A percentile compares a stretch with the other conserved stretches of the same genome.
Conservation (phyloP, 495 filamentous ascomycete genomes). For the Tuber microsphaerosporum region DNA sequence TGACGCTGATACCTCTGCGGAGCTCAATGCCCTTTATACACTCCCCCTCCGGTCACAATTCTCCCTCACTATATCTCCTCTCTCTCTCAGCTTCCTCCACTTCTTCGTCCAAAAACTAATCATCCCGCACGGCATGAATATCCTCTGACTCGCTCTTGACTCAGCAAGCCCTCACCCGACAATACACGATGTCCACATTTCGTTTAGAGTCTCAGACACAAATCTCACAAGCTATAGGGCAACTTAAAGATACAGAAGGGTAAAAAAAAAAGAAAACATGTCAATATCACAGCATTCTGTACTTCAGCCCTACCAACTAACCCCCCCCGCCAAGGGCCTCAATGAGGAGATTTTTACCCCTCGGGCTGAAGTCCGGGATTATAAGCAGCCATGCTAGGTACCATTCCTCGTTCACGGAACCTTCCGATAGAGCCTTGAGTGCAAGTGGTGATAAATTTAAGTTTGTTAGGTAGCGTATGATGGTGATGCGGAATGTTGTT, state of each 20-base stretch:
- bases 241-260: neutral
- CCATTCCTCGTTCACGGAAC: neutral
- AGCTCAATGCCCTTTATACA: neutral
- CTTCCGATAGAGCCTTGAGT: neutral
- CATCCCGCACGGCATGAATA: neutral
- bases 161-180: neutral
- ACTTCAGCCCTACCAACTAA: neutral
- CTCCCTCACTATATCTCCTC: neutral
- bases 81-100: neutral
- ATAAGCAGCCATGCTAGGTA: neutral
- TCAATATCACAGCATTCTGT: neutral
- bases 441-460: too few relatives aligned
- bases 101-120: neutral
- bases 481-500: neutral
- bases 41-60: neutral
- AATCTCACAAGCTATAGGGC: neutral
- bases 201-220: neutral
- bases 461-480: too few relatives aligned
- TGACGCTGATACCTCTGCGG: neutral
- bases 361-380: neutral
- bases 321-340: neutral
- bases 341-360: neutral
- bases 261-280: neutral
- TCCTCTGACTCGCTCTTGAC: neutral
- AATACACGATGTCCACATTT: neutral